Evolutionary conservation across 1,284 basidiomycete genomes (phyloP).

Genomic region (Pyrrhoderma noxium): DNA sequence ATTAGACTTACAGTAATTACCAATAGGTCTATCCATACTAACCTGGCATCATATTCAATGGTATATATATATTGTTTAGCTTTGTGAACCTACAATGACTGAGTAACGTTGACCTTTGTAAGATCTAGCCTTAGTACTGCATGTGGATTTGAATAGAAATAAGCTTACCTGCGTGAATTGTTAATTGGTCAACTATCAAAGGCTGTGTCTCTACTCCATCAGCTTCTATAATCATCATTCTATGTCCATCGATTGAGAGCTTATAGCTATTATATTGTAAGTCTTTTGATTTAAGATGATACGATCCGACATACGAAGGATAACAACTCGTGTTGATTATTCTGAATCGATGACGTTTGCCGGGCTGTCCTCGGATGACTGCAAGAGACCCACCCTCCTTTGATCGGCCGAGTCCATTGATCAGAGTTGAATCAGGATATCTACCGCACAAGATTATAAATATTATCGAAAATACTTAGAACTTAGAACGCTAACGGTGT

Average conservation of each 20-base stretch:
- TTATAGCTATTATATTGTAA: constrained; percentile 14
- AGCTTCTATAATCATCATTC: constrained; percentile 32
- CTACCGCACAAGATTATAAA: background rate
- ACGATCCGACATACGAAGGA: constrained; percentile 6
- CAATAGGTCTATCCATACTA: constrained; percentile 18
- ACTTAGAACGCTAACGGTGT: constrained; percentile 4
- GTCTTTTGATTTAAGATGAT: background rate
- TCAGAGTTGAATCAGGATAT: constrained; percentile 38
- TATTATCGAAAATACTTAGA: background rate
- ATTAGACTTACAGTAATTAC: constrained; percentile 34
- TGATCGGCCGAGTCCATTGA: constrained; percentile 41
- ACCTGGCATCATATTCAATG: background rate
- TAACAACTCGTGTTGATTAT: constrained; percentile 10
- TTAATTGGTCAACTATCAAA: constrained; percentile 27
- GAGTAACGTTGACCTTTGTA: constrained; percentile 32
- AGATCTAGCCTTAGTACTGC: constrained; percentile 25
- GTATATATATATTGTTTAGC: constrained; percentile 28
- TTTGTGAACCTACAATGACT: constrained; percentile 26
- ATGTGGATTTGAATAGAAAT: background rate
- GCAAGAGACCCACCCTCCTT: constrained; percentile 23
- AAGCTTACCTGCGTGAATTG: constrained; percentile 23
- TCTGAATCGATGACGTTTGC: constrained; percentile 30
- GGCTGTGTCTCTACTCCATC: constrained; percentile 33
- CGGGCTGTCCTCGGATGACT: constrained; percentile 24
- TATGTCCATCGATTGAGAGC: constrained; percentile 20